Percentiles rank a stretch among this genome's conserved stretches.
phyloP scores from a whole-genome alignment of 2,329 filamentous ascomycete genomes.

The Ceratocystis lukuohia region DNA sequence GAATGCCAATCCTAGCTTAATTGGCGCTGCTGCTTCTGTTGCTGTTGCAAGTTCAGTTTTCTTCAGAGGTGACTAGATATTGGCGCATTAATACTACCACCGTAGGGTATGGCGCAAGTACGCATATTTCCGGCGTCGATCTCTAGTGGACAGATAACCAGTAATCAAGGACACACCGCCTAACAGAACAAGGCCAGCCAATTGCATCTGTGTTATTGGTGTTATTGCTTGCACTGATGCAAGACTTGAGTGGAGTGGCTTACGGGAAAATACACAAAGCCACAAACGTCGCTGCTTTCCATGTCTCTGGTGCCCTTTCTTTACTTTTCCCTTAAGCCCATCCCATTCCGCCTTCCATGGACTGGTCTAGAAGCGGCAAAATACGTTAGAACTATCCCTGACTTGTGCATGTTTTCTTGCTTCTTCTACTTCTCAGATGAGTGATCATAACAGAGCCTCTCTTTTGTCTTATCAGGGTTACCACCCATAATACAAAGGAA shows the following conservation, averaged over 20 bases:
- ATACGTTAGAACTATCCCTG: neutral
- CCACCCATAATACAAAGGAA: neutral
- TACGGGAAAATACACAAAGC: neutral
- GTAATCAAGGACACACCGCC: neutral
- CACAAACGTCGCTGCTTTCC: neutral
- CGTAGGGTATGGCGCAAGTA: neutral
- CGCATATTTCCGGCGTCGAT: neutral
- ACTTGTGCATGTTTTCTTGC: neutral
- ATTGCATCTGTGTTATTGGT: too few species aligned
- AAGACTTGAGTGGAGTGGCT: too few species aligned
- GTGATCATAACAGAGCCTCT: neutral
- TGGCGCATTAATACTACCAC: too few species aligned
- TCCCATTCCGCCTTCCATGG: neutral
- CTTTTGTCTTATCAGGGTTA: conserved; percentile 19
- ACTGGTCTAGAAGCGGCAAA: conserved; percentile 16
- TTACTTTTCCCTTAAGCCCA: neutral
- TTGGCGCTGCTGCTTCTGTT: neutral
- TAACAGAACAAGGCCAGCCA: neutral
- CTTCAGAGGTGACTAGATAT: neutral
- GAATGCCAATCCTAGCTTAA: neutral
- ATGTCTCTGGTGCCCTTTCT: neutral
- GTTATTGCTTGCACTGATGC: too few species aligned
- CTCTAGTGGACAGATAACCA: neutral
- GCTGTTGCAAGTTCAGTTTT: neutral
- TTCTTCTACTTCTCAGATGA: neutral